Percentiles rank a stretch among this genome's conserved stretches.
Conservation (phyloP, 352 stramenopile genomes). For the Pythium aquatile region DNA sequence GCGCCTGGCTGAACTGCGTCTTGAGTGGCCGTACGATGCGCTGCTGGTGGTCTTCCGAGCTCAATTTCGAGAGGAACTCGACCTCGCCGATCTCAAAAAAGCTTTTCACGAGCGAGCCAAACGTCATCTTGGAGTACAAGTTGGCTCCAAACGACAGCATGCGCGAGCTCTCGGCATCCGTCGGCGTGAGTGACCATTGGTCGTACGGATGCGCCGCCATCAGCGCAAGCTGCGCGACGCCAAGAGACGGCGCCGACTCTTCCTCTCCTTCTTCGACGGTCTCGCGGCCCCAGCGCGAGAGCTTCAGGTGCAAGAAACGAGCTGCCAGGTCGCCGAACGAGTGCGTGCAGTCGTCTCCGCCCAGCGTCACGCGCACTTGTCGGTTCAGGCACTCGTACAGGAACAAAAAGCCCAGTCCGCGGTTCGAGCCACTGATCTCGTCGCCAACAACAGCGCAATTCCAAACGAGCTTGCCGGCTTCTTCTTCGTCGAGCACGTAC, state of each 20-base stretch:
- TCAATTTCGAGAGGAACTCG: constrained; percentile 60
- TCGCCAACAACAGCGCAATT: constrained; percentile 79
- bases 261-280: constrained; percentile 85
- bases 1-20: constrained; percentile 58
- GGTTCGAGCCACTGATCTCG: constrained; percentile 80
- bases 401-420: constrained; percentile 75
- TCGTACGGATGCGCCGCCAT: constrained; percentile 54
- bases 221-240: constrained; percentile 72
- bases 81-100: constrained; percentile 82
- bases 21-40: constrained; percentile 60
- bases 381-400: constrained; percentile 82
- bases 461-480: constrained; percentile 79
- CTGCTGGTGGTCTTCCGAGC: constrained; percentile 51
- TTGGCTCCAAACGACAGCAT: constrained; percentile 77
- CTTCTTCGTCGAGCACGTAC: constrained; percentile 78
- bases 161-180: constrained; percentile 61
- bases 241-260: constrained; percentile 70
- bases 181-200: constrained; percentile 59
- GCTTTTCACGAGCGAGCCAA: constrained; percentile 72
- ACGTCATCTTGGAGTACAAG: constrained; percentile 79
- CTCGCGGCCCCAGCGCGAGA: constrained; percentile 81
- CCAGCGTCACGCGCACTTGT: constrained; percentile 61
- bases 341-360: constrained; percentile 65
- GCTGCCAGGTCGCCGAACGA: constrained; percentile 77
- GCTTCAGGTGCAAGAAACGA: constrained; percentile 81